Evolutionary conservation across 2,329 filamentous ascomycete genomes (phyloP).

Genomic region (Pseudopithomyces maydicus): DNA sequence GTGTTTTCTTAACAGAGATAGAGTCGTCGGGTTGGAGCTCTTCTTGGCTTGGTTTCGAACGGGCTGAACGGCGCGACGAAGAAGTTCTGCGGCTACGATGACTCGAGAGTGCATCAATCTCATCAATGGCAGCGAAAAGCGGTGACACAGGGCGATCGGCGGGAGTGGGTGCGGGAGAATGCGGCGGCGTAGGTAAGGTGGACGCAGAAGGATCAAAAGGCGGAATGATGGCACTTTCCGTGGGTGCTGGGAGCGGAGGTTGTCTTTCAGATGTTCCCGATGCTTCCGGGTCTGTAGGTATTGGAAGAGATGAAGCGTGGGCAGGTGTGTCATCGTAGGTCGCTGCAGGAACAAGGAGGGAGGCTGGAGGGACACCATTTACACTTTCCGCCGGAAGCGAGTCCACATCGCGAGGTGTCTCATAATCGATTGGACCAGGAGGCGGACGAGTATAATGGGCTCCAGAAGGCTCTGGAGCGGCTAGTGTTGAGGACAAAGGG

Average conservation of each 20-base stretch:
- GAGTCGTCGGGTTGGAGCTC: constrained; percentile 10
- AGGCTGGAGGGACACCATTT: background rate
- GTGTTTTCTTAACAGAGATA: constrained; percentile 21
- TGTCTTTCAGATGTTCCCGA: background rate
- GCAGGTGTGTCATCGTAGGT: background rate
- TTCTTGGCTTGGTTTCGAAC: constrained; percentile 27
- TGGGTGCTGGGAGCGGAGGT: constrained; percentile 13
- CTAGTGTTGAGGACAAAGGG: constrained; percentile 2
- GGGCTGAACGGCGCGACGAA: constrained; percentile 36
- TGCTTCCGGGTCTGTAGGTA: background rate
- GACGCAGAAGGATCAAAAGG: constrained; percentile 16
- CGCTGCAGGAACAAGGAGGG: background rate
- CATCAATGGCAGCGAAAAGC: constrained; percentile 41
- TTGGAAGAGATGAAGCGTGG: constrained; percentile 8
- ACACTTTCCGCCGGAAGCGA: constrained; percentile 5
- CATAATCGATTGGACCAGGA: constrained; percentile 33
- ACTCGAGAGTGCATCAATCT: constrained; percentile 38
- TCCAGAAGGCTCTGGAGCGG: constrained; percentile 9
- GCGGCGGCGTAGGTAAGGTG: constrained; percentile 29
- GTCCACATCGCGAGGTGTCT: constrained; percentile 27
- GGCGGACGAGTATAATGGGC: constrained; percentile 34
- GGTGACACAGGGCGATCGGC: constrained; percentile 32
- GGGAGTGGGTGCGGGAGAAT: constrained; percentile 31
- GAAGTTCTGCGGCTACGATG: constrained; percentile 32
- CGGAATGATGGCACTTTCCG: constrained; percentile 31